Evolutionary conservation across 2,329 filamentous ascomycete genomes (phyloP).

Genomic region (Simplicillium sp.): DNA sequence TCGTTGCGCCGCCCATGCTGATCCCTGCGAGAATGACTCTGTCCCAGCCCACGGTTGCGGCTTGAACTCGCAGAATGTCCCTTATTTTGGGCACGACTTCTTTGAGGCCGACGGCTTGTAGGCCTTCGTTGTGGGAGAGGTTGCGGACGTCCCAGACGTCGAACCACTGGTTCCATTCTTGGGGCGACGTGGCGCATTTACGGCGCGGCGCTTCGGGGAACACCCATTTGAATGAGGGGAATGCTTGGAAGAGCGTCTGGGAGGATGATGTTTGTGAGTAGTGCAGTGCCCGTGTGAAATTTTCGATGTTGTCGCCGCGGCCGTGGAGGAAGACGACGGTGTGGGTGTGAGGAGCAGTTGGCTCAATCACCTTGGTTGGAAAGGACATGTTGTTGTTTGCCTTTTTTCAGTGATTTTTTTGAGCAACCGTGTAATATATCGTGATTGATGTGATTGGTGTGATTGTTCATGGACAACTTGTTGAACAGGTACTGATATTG

Average conservation of each 20-base stretch:
- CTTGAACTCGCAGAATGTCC: constrained; percentile 23
- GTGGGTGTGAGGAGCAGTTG: constrained; percentile 21
- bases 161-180: constrained; percentile 36
- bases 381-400: not conserved
- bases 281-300: constrained; percentile 20
- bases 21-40: constrained; percentile 34
- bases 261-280: constrained; percentile 18
- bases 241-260: constrained; percentile 24
- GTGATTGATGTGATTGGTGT: no score
- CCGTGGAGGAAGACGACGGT: constrained; percentile 37
- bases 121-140: constrained; percentile 29
- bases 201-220: constrained; percentile 32
- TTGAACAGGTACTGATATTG: no score
- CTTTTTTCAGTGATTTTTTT: not conserved
- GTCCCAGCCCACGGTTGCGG: constrained; percentile 22
- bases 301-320: constrained; percentile 27
- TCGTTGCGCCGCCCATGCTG: constrained; percentile 34
- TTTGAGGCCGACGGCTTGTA: constrained; percentile 29
- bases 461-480: no score
- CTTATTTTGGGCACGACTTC: constrained; percentile 24
- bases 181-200: constrained; percentile 13
- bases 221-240: constrained; percentile 38
- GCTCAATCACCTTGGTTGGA: not conserved
- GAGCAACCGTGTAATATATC: no score
- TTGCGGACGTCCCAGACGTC: constrained; percentile 35